phyloP scores from a whole-genome alignment of 345 rosid genomes.

The Laguncularia racemosa region DNA sequence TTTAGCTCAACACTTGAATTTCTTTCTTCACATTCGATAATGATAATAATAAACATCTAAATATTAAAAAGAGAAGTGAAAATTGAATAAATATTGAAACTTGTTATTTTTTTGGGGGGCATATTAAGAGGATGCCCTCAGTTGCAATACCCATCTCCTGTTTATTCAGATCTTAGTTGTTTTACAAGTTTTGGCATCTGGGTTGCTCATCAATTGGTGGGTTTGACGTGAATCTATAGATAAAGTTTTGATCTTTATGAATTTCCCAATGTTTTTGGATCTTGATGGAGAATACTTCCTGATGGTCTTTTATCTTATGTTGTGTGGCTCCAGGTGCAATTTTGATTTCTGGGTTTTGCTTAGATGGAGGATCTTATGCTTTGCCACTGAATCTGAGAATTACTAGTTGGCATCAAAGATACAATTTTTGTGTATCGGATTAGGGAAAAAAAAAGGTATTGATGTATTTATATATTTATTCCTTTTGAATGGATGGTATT shows the following conservation, averaged over 20 bases:
- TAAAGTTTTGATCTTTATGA: conserved; percentile 31
- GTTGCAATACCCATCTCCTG: conserved; percentile 23
- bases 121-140: conserved; percentile 53
- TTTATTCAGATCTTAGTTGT: conserved; percentile 65
- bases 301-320: conserved; percentile 10
- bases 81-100: neutral
- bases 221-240: conserved; percentile 38
- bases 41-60: conserved; percentile 11
- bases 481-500: conserved; percentile 8
- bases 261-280: conserved; percentile 17
- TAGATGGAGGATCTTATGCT: conserved; percentile 49
- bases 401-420: conserved; percentile 15
- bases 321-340: conserved; percentile 20
- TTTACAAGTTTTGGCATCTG: conserved; percentile 59
- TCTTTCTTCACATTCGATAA: conserved; percentile 24
- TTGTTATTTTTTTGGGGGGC: conserved; percentile 18
- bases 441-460: conserved; percentile 29
- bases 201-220: conserved; percentile 63
- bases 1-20: conserved; percentile 14
- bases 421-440: conserved; percentile 22
- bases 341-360: conserved; percentile 27
- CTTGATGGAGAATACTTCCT: conserved; percentile 18
- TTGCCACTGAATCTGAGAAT: conserved; percentile 33
- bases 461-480: conserved; percentile 5
- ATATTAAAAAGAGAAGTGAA: conserved; percentile 13